These are phyloP conservation scores for Trebouxiophyceae sp. DNA, from an alignment of 163 green algal genomes.

Conservation along the genomic window DNA sequence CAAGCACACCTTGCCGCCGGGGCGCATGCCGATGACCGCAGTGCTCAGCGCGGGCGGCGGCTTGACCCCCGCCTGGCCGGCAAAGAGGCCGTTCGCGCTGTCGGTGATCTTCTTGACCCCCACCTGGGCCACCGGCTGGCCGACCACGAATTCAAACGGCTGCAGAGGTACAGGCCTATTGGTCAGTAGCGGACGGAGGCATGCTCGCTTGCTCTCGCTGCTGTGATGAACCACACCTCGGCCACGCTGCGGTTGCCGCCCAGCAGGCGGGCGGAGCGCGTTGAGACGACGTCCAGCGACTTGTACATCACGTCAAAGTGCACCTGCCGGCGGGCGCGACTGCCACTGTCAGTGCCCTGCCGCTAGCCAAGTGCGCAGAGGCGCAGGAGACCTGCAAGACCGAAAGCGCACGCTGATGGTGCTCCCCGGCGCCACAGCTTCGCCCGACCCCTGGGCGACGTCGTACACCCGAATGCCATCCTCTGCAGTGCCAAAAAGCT, in stretches of 20 bases:
- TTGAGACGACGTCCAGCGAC: constrained; percentile 73
- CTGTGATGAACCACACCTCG: constrained; percentile 42
- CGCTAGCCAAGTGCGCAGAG: too few relatives aligned
- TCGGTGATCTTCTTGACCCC: constrained; percentile 21
- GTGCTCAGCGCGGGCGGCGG: constrained; percentile 64
- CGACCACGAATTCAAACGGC: constrained; percentile 72
- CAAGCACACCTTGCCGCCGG: constrained; percentile 60
- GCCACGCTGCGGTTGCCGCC: constrained; percentile 79
- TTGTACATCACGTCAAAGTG: constrained; percentile 83
- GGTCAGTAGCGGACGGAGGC: background rate
- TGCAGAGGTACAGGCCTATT: constrained; percentile 21
- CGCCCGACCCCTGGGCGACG: constrained; percentile 40
- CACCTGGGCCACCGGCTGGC: constrained; percentile 27
- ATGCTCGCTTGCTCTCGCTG: background rate
- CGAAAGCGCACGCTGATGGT: constrained; percentile 37
- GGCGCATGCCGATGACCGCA: constrained; percentile 74
- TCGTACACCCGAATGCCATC: constrained; percentile 60
- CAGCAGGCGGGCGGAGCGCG: constrained; percentile 57
- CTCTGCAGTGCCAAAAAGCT: too few relatives aligned
- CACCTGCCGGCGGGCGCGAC: too few relatives aligned
- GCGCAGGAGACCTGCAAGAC: too few relatives aligned
- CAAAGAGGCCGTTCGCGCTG: constrained; percentile 55
- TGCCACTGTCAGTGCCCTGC: too few relatives aligned
- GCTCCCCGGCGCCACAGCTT: constrained; percentile 36
- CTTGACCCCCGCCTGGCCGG: constrained; percentile 61